Conservation (phyloP, 805 yeast species). For the Ogataea pini region DNA sequence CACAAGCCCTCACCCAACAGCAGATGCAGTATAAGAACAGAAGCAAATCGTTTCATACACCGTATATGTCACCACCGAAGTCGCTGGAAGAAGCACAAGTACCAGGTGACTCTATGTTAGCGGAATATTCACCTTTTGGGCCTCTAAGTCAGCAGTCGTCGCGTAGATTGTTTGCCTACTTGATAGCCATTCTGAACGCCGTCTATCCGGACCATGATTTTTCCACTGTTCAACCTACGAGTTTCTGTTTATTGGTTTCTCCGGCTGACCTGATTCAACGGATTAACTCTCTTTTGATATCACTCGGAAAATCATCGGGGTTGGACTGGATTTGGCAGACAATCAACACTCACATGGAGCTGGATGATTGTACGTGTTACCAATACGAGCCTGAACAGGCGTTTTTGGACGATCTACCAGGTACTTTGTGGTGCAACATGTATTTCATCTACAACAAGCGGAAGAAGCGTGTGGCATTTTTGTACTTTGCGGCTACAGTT, state of each 20-base stretch:
- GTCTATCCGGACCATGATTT: constrained; percentile 97
- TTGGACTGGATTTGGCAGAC: constrained; percentile 81
- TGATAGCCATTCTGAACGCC: constrained; percentile 87
- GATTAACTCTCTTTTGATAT: constrained; percentile 75
- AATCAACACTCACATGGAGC: constrained; percentile 78
- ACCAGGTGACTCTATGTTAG: constrained; percentile 1
- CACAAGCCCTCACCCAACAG: constrained; percentile 11
- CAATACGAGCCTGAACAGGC: constrained; percentile 66
- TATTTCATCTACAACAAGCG: constrained; percentile 93
- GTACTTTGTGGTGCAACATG: constrained; percentile 71
- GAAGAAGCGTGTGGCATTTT: constrained; percentile 85
- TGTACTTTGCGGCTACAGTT: constrained; percentile 61
- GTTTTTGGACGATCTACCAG: constrained; percentile 62
- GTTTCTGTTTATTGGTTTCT: constrained; percentile 60
- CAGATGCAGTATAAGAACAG: constrained; percentile 23
- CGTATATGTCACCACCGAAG: constrained; percentile 29
- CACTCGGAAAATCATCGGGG: constrained; percentile 59
- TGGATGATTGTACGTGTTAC: constrained; percentile 61
- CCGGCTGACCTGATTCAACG: constrained; percentile 53
- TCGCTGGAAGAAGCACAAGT: constrained; percentile 15
- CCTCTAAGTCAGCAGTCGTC: constrained; percentile 85
- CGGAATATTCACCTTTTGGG: constrained; percentile 72
- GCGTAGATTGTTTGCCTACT: constrained; percentile 84
- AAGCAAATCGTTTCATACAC: constrained; percentile 34
- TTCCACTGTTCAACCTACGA: constrained; percentile 77